Base-by-base conservation (phyloP, 495 filamentous ascomycete genomes). In the Pseudomonodictys pantanalensis region DNA sequence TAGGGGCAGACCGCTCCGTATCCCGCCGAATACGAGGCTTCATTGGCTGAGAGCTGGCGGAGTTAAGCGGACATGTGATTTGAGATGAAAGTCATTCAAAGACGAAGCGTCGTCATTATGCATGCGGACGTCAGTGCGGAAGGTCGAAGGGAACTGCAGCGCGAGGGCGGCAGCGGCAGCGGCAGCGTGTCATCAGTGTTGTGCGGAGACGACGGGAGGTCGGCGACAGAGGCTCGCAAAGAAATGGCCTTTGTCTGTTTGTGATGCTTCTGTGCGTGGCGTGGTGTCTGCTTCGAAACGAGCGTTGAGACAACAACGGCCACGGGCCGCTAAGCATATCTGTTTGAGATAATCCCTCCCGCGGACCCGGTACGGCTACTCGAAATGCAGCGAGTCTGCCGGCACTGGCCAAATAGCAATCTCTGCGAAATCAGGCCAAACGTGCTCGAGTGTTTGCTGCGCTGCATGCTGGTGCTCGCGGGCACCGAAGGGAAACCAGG, bases 31-130 rank as follows among this genome's bases (percentile, higher is more conserved):
- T 20, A 2, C 12, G 26, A 8, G 26, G 3, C 4, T 17, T 61
- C 41, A 55, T 61, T 61, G 47, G 55, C 10, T 15, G 39, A 23
- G 23, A 9, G 12, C 20, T 32, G 33, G 9, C 58, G 58, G 50
- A 61, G n/a, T 61, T 61, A 61, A 61, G 50, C 58, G 29, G 49
- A 28, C 22, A 20, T n/a, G 46, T 24, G 12, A 55, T 24, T 5
- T 3, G 28, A 50, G 44, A 50, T 58, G 32, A 42, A 41, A 25
- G 43, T 18, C 11, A 11, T 17, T 18, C 18, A 1, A 12, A 8
- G 32, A 28, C n/a, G 44, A 32, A 22, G 39, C 29, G n/a, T 42
- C 26, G 58, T 61, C 58, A 61, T 61, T 54, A 55, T 61, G 58
- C 58, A 61, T 61, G 32, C n/a, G n/a, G n/a, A n/a, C n/a, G n/a